Conservation (phyloP, 2,329 filamentous ascomycete genomes). For the Acrocalymma vagum region DNA sequence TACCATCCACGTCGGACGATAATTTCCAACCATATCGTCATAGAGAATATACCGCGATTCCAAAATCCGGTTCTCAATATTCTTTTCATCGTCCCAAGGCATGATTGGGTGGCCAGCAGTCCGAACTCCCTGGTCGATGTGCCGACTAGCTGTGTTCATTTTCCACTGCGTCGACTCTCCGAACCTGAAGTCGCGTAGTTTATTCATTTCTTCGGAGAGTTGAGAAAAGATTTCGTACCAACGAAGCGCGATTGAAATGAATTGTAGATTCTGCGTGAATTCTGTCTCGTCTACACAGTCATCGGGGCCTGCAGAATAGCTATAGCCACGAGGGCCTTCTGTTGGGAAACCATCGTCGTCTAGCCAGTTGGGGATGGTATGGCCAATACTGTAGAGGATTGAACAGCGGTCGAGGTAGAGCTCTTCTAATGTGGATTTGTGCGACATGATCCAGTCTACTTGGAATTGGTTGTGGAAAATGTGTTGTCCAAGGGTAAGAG, state of each 20-base stretch:
- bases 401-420: too few relatives aligned
- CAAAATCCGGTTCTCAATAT: slow-evolving; percentile 9
- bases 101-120: slow-evolving; percentile 8
- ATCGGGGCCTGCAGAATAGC: background rate
- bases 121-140: background rate
- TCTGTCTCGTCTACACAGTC: too few relatives aligned
- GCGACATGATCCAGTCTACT: too few relatives aligned
- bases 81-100: slow-evolving; percentile 12
- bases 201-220: slow-evolving; percentile 3
- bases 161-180: slow-evolving; percentile 13
- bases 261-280: background rate
- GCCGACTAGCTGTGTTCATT: slow-evolving; percentile 1
- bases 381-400: slow-evolving; percentile 9
- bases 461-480: too few relatives aligned
- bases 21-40: slow-evolving; percentile 11
- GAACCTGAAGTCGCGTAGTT: slow-evolving; percentile 9
- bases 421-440: too few relatives aligned
- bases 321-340: background rate
- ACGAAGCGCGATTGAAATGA: slow-evolving; percentile 2
- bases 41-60: slow-evolving; percentile 9
- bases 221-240: slow-evolving; percentile 12
- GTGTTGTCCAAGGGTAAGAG: slow-evolving; percentile 9
- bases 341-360: slow-evolving; percentile 10
- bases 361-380: slow-evolving; percentile 9
- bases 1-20: slow-evolving; percentile 11